phyloP scores from a whole-genome alignment of 371 early-diverging fungal species.

The Circinella minor region DNA sequence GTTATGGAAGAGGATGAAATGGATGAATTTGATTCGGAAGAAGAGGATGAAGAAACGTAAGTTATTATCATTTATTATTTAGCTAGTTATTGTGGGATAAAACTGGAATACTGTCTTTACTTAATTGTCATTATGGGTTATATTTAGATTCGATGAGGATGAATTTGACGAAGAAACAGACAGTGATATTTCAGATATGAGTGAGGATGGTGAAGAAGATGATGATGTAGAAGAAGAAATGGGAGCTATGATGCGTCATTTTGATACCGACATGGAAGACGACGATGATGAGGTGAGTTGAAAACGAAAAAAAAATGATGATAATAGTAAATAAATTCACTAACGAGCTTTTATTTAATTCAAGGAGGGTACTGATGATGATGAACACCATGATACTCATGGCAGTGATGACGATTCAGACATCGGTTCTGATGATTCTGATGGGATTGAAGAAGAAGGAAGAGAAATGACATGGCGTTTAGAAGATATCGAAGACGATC shows the following conservation, averaged over 20 bases:
- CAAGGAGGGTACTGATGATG: slow-evolving; percentile 44
- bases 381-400: slow-evolving; percentile 38
- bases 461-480: slow-evolving; percentile 57
- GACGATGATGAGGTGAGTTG: slow-evolving; percentile 23
- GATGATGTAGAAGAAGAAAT: slow-evolving; percentile 62
- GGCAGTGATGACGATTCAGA: slow-evolving; percentile 51
- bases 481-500: slow-evolving; percentile 61
- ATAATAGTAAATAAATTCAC: slow-evolving; percentile 18
- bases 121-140: no score
- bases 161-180: slow-evolving; percentile 75
- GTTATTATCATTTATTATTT: slow-evolving; percentile 18
- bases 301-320: neutral
- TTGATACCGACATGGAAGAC: slow-evolving; percentile 58
- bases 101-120: no score
- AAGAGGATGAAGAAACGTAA: slow-evolving; percentile 66
- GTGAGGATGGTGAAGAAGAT: slow-evolving; percentile 68
- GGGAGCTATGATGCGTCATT: slow-evolving; percentile 72
- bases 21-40: slow-evolving; percentile 60
- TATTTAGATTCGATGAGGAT: slow-evolving; percentile 54
- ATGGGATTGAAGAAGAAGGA: slow-evolving; percentile 51
- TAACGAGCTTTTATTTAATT: neutral
- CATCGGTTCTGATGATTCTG: slow-evolving; percentile 56
- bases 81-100: no score
- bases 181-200: slow-evolving; percentile 73
- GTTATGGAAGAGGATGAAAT: slow-evolving; percentile 69